A percentile compares a stretch with the other conserved stretches of the same genome.
Evolutionary conservation across 202 grass and related monocot species (phyloP).

Genomic region (Alloteropsis angusta): DNA sequence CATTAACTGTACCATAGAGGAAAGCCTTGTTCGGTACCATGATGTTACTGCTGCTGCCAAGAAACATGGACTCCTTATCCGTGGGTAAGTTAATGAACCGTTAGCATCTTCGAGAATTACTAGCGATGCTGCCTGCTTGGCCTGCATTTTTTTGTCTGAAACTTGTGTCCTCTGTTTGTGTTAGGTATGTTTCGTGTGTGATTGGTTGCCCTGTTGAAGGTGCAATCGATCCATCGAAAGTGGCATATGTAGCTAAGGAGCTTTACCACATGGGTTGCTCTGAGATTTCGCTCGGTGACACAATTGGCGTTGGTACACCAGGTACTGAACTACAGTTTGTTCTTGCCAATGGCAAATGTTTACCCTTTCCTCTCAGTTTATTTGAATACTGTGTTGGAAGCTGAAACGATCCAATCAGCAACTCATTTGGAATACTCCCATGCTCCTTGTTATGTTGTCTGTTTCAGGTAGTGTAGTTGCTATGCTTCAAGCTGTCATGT

Average conservation of each 20-base stretch:
- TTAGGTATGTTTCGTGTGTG: slow-evolving; percentile 88
- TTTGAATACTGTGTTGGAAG: background rate
- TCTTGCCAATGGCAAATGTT: background rate
- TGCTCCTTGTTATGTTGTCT: background rate
- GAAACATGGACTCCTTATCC: slow-evolving; percentile 49
- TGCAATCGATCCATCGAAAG: slow-evolving; percentile 50
- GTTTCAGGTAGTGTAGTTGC: slow-evolving; percentile 55
- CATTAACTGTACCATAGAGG: slow-evolving; percentile 78
- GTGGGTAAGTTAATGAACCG: slow-evolving; percentile 53
- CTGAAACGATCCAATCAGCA: background rate
- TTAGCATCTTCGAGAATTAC: background rate
- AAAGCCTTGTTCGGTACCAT: slow-evolving; percentile 69
- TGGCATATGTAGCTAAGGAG: slow-evolving; percentile 73
- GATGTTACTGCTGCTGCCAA: slow-evolving; percentile 66
- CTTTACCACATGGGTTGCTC: slow-evolving; percentile 87
- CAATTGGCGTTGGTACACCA: slow-evolving; percentile 81
- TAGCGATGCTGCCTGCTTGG: background rate
- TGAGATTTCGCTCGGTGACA: slow-evolving; percentile 89
- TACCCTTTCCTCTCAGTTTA: background rate
- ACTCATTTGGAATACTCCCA: background rate
- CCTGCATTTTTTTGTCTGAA: background rate
- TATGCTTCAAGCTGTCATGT: slow-evolving; percentile 68
- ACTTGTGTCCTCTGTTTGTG: slow-evolving; percentile 7
- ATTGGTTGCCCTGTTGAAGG: slow-evolving; percentile 77
- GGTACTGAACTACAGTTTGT: slow-evolving; percentile 23